These are phyloP conservation scores for Neoarthrinium moseri DNA, from an alignment of 2,329 filamentous ascomycete genomes.

Conservation along the genomic window DNA sequence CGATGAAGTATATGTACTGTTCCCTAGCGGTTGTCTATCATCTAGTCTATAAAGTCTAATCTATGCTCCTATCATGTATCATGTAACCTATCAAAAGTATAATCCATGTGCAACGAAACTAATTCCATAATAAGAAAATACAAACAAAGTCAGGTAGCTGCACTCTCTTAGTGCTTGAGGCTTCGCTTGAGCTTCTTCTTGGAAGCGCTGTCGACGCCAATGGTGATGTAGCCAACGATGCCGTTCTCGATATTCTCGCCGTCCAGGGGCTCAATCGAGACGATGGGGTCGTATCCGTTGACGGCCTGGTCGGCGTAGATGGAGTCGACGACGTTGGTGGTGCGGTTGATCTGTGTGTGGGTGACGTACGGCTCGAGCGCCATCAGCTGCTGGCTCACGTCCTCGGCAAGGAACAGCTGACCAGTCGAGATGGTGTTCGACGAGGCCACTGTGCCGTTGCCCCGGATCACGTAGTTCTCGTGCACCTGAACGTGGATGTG, in stretches of 20 bases:
- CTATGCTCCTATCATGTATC: too few species aligned
- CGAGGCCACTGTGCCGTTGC: conserved; percentile 16
- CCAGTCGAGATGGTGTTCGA: conserved; percentile 15
- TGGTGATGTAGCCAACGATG: conserved; percentile 33
- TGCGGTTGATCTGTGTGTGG: conserved; percentile 33
- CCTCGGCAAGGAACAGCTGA: conserved; percentile 15
- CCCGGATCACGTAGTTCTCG: conserved; percentile 15
- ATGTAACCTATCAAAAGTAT: too few species aligned
- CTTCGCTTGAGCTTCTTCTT: conserved; percentile 8
- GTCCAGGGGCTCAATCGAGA: conserved; percentile 30
- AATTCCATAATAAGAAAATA: too few species aligned
- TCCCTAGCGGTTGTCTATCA: too few species aligned
- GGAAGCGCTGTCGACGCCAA: conserved; percentile 27
- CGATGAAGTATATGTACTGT: too few species aligned
- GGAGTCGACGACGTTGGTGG: conserved; percentile 26
- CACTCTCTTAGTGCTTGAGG: conserved; percentile 4
- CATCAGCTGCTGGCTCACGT: conserved; percentile 27
- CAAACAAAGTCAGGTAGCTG: too few species aligned
- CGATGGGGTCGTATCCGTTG: conserved; percentile 27
- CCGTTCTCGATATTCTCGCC: conserved; percentile 32
- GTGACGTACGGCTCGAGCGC: conserved; percentile 29
- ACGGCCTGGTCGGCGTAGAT: conserved; percentile 15
- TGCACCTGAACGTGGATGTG: conserved; percentile 20
- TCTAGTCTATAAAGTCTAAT: too few species aligned
- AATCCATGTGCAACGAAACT: too few species aligned